Percentiles rank a stretch among this genome's conserved stretches.
Evolutionary conservation across 2,329 filamentous ascomycete species (phyloP).

Genomic region (Epicoccum sorghinum): DNA sequence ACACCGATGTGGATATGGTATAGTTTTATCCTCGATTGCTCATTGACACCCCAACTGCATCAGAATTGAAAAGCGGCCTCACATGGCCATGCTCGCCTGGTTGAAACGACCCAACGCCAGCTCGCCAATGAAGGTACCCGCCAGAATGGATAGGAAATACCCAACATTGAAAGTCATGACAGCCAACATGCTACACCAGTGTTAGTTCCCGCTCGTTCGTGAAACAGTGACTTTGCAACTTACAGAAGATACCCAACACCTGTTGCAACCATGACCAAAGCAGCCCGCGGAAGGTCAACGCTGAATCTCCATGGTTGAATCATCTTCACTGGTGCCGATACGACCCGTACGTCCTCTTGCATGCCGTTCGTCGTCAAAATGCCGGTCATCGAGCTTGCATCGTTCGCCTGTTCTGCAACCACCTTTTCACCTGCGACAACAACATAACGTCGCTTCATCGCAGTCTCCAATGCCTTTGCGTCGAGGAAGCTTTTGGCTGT

Average conservation of each 20-base stretch:
- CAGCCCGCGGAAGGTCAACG: conserved; percentile 76
- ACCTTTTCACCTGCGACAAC: conserved; percentile 69
- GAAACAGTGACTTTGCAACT: conserved; percentile 49
- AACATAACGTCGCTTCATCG: conserved; percentile 77
- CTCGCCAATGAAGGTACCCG: conserved; percentile 83
- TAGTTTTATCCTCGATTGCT: not conserved
- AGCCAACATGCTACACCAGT: conserved; percentile 75
- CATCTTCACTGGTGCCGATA: conserved; percentile 62
- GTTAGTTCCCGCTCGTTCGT: conserved; percentile 23
- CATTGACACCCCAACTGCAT: not conserved
- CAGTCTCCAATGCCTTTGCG: conserved; percentile 72
- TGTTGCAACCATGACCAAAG: conserved; percentile 72
- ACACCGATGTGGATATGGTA: not conserved
- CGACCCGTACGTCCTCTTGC: conserved; percentile 79
- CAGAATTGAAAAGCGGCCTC: not conserved
- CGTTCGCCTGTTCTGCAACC: conserved; percentile 63
- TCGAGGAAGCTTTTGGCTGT: conserved; percentile 69
- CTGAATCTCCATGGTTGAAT: conserved; percentile 78
- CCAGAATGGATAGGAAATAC: conserved; percentile 82
- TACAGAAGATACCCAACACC: conserved; percentile 86
- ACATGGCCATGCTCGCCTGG: conserved; percentile 40
- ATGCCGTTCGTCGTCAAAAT: conserved; percentile 76
- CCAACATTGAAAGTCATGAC: conserved; percentile 91
- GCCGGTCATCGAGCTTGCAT: conserved; percentile 65
- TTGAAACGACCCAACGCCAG: conserved; percentile 75